Base-by-base conservation (phyloP, 2,329 filamentous ascomycete genomes). In the Fusarium globosum region DNA sequence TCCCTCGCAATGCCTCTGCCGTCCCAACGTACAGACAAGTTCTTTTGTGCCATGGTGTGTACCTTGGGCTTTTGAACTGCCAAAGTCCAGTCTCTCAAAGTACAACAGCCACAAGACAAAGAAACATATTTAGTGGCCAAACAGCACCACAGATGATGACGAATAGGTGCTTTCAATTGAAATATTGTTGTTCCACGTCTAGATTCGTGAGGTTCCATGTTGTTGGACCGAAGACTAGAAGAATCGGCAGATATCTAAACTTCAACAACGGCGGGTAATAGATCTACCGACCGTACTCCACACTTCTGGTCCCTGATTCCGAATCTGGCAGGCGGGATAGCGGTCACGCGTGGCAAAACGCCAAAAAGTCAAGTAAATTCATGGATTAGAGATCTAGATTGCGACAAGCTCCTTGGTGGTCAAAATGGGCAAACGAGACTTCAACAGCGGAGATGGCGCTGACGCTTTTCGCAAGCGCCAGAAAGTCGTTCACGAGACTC, bases 401-500 rank as follows among this genome's bases (percentile, higher is more conserved):
- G 69, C 68, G 76, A 69, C 69, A 72, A 71, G 68, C 59, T 71
- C 26, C 42, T 52, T 67, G 62, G 68, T 70, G 61, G 65, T 77
- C 63, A 77, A 69, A 51, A 88, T 88, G 86, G 82, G 80, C 33
- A 88, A 88, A 79, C 80, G 86, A 72, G 77, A 81, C 59, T 80
- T 82, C 41, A 78, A 80, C 56, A 82, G 81, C 56, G 77, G 76
- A 21, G 85, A 87, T 68, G 83, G 81, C 58, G 82, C 80, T 41
- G 80, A 81, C 12, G 82, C 81, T 38, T 82, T 83, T 36, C 82
- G 86, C 30, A 90, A 90, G 79, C 86, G 88, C 71, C 86, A 86
- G 69, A 89, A 88, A 79, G 82, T 88, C n/a, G 83, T 86, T 10
- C 87, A 90, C 72, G 87, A 90, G 65, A 81, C 86, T 4, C 88